Base-by-base conservation (phyloP, 306 rosid genomes). In the Nissolia schottii region DNA sequence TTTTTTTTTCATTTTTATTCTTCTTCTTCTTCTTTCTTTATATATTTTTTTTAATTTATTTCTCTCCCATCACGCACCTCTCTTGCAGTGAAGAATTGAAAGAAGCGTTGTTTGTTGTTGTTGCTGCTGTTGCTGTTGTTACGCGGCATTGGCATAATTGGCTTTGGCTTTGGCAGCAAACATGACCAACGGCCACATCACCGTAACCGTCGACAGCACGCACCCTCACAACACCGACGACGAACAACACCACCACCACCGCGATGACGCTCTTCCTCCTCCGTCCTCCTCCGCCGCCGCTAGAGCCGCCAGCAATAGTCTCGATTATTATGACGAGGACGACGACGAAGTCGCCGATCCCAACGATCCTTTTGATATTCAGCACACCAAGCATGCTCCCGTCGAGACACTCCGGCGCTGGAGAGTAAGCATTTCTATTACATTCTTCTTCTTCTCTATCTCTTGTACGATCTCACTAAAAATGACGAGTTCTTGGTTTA, bases 301-400 rank as follows among this genome's bases (percentile, higher is more conserved):
- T 58, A 22, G 32, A 5, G 14, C 3, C 50, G 7, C 3, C 3
- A n/a, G 15, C 8, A 7, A 34, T 15, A 6, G 15, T 14, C 20
- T n/a, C 29, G 31, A 53, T 1, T 67, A 53, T 1, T 67, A 48
- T 3, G 46, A 61, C 3, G 60, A 64, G 0, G 65, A 46, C 1
- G 82, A 76, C 0, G 57, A 65, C 0, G 49, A 61, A 13, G 50
- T 12, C 3, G 22, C 22, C 3, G 81, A 67, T 62, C 81, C 81
- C 1, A 73, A 67, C 5, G 92, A 89, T 77, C 98, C 98, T 25
- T 93, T 93, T 8, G 94, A 93, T 49, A 77, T 93, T 27, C 59
- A 88, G 1, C 77, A 83, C 12, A 93, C 98, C 15, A 93, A 93
- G 79, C 91, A 90, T 55, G 98, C 83, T 0, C 79, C 97, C 5